Conservation (phyloP, 2,329 filamentous ascomycete species). For the Diaporthe citriasiana region DNA sequence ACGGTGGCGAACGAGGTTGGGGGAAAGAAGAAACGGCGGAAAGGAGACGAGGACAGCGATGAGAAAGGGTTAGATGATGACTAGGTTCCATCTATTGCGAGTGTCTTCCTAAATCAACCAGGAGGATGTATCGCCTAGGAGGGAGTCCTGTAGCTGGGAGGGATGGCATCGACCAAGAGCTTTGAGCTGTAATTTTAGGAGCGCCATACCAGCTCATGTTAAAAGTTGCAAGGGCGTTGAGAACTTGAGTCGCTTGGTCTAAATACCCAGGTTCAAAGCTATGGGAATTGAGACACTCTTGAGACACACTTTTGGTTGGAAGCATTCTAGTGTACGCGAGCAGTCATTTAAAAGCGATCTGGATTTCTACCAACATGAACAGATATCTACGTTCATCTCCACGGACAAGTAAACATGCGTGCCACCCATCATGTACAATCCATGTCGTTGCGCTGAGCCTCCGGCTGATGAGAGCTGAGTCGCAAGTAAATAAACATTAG, state of each 20-base stretch:
- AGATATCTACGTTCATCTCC: background rate
- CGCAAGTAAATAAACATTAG: conserved; percentile 17
- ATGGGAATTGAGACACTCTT: background rate
- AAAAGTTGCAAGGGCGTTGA: conserved; percentile 2
- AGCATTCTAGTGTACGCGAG: background rate
- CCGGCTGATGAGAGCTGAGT: background rate
- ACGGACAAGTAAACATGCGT: background rate
- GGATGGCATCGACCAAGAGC: background rate
- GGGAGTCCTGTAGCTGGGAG: background rate
- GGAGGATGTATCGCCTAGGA: background rate
- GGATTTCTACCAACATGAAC: background rate
- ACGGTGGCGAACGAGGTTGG: background rate
- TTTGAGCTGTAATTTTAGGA: background rate
- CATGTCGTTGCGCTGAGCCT: background rate
- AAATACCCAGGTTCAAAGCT: conserved; percentile 26
- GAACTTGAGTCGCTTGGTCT: conserved; percentile 1
- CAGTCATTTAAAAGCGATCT: no score
- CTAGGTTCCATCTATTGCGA: background rate
- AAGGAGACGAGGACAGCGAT: background rate
- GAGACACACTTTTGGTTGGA: background rate
- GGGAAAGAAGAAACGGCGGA: background rate
- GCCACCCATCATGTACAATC: conserved; percentile 14
- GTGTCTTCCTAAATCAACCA: background rate
- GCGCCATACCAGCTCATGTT: background rate
- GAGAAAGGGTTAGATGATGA: conserved; percentile 12